Percentiles rank a stretch among this genome's conserved stretches.
Conservation (phyloP, 2,329 filamentous ascomycete genomes). For the Myriosclerotinia duriaeana region DNA sequence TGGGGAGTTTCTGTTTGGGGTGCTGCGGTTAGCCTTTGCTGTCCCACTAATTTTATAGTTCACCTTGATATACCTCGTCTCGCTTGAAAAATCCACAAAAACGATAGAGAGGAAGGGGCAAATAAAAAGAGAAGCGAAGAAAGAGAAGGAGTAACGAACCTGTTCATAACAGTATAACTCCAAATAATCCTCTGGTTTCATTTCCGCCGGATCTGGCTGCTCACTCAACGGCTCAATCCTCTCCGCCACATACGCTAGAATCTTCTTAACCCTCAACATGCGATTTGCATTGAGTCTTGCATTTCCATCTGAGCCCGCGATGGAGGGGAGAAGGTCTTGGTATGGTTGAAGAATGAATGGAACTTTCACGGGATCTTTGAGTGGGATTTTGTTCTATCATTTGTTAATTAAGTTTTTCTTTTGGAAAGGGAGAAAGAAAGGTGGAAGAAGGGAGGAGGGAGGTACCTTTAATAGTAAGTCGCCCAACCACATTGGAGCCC, state of each 20-base stretch:
- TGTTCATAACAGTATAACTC: conserved; percentile 94
- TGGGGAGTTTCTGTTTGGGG: conserved; percentile 53
- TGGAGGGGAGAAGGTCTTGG: conserved; percentile 69
- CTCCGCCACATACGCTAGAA: conserved; percentile 87
- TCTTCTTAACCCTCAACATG: conserved; percentile 95
- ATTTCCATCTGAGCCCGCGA: conserved; percentile 74
- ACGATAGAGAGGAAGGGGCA: not conserved
- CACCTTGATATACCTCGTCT: not conserved
- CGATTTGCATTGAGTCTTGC: conserved; percentile 93
- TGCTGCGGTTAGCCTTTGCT: not conserved
- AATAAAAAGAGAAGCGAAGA: conserved; percentile 5
- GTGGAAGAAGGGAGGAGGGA: conserved; percentile 20
- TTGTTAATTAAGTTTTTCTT: not conserved
- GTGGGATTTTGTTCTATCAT: conserved; percentile 69
- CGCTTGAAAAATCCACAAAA: not conserved
- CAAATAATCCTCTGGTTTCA: conserved; percentile 87
- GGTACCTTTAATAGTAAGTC: conserved; percentile 74
- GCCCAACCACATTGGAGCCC: conserved; percentile 87
- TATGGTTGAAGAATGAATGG: conserved; percentile 87
- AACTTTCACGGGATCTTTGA: conserved; percentile 95
- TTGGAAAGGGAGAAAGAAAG: too few relatives aligned
- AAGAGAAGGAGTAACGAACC: conserved; percentile 54
- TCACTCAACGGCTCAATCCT: conserved; percentile 73
- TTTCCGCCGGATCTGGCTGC: conserved; percentile 55
- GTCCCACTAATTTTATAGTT: not conserved